phyloP scores from a whole-genome alignment of 805 yeast genomes.

The Ogataea trehalophila region DNA sequence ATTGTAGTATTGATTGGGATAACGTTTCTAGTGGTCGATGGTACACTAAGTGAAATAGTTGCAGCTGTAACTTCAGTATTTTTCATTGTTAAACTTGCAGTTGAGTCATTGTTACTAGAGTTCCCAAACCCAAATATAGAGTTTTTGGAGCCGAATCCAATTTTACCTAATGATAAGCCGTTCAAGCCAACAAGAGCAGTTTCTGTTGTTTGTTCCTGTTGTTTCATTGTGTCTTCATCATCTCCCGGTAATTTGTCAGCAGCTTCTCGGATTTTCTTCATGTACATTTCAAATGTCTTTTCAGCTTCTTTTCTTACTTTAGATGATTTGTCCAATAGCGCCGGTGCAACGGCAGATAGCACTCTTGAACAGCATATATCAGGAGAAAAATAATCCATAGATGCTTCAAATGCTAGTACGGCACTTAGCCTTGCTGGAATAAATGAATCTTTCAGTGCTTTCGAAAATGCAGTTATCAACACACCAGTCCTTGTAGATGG shows the following conservation, averaged over 20 bases:
- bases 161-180: constrained; percentile 18
- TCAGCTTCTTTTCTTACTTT: constrained; percentile 72
- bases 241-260: constrained; percentile 32
- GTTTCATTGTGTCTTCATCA: constrained; percentile 21
- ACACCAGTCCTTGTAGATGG: constrained; percentile 60
- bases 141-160: constrained; percentile 18
- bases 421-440: constrained; percentile 74
- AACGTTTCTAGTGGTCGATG: not conserved
- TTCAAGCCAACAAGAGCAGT: constrained; percentile 11
- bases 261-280: constrained; percentile 47
- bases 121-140: constrained; percentile 16
- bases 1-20: not conserved
- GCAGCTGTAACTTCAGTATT: constrained; percentile 5
- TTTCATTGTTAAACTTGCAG: constrained; percentile 17
- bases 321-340: constrained; percentile 68
- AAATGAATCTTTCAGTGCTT: constrained; percentile 76
- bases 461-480: constrained; percentile 78
- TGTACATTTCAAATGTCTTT: constrained; percentile 56
- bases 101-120: constrained; percentile 11
- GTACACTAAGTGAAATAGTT: not conserved
- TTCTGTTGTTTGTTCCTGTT: constrained; percentile 15
- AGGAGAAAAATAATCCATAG: constrained; percentile 63
- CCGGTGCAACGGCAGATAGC: constrained; percentile 79
- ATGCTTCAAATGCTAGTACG: constrained; percentile 61
- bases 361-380: constrained; percentile 76